Base-by-base conservation (phyloP, 129 eudicot genomes). In the Silybum marianum region DNA sequence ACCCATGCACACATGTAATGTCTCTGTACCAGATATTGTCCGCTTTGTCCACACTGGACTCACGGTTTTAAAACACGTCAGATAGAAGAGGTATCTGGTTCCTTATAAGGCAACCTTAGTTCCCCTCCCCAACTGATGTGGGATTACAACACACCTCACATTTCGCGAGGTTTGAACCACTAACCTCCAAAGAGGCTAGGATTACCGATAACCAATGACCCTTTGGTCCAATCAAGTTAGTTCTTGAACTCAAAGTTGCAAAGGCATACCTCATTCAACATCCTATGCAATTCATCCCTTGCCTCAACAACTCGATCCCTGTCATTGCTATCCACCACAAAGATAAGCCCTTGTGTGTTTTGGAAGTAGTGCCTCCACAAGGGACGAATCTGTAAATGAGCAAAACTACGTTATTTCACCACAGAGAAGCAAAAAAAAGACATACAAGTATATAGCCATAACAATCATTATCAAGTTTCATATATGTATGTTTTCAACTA, bases 291-390 rank as follows among this genome's bases (percentile, higher is more conserved):
- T 78, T 87, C 87, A 79, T 86, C 87, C 28, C 86, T 81, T 21
- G 86, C 88, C 69, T 82, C 86, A 54, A 86, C 89, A 86, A 86
- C 84, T 54, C 89, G 78, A 74, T 86, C 89, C 69, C 87, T 86
- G 76, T 86, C 89, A 86, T 86, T 79, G 84, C 85, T 83, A 63
- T 87, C 85, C 44, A 87, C 87, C 85, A 87, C 87, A 75, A 87
- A 87, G 38, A 83, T 83, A 18, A 86, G 87, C 28, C 83, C 89
- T 67, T 80, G 90, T 69, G 89, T 86, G 77, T 82, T 86, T 69
- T 86, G 89, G 72, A 86, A 82, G 81, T 86, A 86, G 78, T 82
- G 90, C 77, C 90, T 87, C 90, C 87, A 83, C 87, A 87, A 80
- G 2, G 90, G 90, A 80, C 87, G 87, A 74, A 87, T 87, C 87